These are phyloP conservation scores for Populus hybrid DNA, from an alignment of 441 rosid genomes.

Conservation along the genomic window DNA sequence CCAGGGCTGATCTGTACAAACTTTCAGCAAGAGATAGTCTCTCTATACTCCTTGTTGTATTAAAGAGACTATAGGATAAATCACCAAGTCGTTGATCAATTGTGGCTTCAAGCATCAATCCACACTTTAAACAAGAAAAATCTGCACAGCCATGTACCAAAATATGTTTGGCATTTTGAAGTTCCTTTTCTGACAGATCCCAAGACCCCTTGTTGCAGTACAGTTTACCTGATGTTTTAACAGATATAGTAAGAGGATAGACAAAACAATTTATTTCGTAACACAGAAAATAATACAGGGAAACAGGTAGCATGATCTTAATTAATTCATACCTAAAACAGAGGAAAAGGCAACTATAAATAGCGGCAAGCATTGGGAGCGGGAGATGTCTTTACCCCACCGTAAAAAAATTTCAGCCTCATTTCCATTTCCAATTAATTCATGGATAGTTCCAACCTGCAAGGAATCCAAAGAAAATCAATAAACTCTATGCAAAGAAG, in stretches of 20 bases:
- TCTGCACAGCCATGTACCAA: conserved; percentile 29
- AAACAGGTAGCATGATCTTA: background rate
- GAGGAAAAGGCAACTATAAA: conserved; percentile 74
- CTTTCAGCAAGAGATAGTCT: conserved; percentile 54
- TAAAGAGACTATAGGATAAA: conserved; percentile 43
- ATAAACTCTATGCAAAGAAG: background rate
- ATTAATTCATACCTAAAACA: conserved; percentile 55
- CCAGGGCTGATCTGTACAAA: conserved; percentile 55
- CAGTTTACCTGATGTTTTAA: conserved; percentile 52
- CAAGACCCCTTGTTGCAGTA: conserved; percentile 61
- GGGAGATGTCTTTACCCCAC: conserved; percentile 85
- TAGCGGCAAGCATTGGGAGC: conserved; percentile 49
- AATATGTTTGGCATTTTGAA: conserved; percentile 52
- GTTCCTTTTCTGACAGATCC: conserved; percentile 69
- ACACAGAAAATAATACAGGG: background rate
- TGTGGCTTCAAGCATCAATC: conserved; percentile 53
- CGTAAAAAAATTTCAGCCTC: conserved; percentile 71
- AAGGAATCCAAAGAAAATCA: conserved; percentile 7
- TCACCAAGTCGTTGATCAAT: conserved; percentile 69
- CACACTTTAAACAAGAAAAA: conserved; percentile 66
- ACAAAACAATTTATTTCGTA: background rate
- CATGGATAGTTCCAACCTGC: conserved; percentile 79
- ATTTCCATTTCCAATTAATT: conserved; percentile 73
- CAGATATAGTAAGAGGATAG: conserved; percentile 13
- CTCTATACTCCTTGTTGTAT: conserved; percentile 29